These are phyloP conservation scores for Talaromyces sp. DNA, from an alignment of 2,329 filamentous ascomycete species.

Conservation along the genomic window DNA sequence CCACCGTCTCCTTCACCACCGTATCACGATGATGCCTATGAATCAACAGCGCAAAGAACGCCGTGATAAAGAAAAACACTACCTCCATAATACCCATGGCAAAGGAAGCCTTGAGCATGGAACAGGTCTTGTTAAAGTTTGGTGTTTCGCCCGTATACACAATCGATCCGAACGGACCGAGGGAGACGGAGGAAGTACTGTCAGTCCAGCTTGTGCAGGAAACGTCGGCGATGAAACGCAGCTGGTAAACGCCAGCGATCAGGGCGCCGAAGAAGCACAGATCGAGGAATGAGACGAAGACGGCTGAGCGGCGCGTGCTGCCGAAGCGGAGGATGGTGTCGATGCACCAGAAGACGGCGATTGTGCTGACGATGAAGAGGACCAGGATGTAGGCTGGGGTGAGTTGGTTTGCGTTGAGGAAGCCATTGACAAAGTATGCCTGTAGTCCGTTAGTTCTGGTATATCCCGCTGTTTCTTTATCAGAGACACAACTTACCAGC, in stretches of 20 bases:
- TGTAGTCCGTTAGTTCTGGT: not conserved
- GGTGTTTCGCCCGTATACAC: slow-evolving; percentile 49
- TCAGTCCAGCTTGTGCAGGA: slow-evolving; percentile 66
- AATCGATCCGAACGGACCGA: slow-evolving; percentile 63
- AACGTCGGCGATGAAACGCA: slow-evolving; percentile 57
- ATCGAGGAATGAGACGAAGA: slow-evolving; percentile 62
- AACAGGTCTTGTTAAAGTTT: slow-evolving; percentile 71
- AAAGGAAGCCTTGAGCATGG: slow-evolving; percentile 88
- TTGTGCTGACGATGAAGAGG: slow-evolving; percentile 63
- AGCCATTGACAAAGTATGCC: slow-evolving; percentile 62
- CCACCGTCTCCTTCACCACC: slow-evolving; percentile 42
- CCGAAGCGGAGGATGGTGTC: slow-evolving; percentile 61
- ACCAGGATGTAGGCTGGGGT: slow-evolving; percentile 62
- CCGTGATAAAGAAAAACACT: slow-evolving; percentile 76
- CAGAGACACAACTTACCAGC: slow-evolving; percentile 43
- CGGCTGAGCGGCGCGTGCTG: slow-evolving; percentile 57
- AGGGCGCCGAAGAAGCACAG: slow-evolving; percentile 63
- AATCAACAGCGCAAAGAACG: slow-evolving; percentile 62
- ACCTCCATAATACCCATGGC: slow-evolving; percentile 87
- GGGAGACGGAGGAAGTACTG: slow-evolving; percentile 55
- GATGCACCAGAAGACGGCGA: slow-evolving; percentile 61
- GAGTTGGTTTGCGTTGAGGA: slow-evolving; percentile 56
- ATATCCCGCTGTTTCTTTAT: not conserved
- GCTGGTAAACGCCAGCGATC: slow-evolving; percentile 59
- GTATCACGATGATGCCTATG: slow-evolving; percentile 34